Percentiles rank a stretch among this genome's conserved stretches.
Evolutionary conservation across 331 rosid species (phyloP).

Genomic region (Pyrus hybrid): DNA sequence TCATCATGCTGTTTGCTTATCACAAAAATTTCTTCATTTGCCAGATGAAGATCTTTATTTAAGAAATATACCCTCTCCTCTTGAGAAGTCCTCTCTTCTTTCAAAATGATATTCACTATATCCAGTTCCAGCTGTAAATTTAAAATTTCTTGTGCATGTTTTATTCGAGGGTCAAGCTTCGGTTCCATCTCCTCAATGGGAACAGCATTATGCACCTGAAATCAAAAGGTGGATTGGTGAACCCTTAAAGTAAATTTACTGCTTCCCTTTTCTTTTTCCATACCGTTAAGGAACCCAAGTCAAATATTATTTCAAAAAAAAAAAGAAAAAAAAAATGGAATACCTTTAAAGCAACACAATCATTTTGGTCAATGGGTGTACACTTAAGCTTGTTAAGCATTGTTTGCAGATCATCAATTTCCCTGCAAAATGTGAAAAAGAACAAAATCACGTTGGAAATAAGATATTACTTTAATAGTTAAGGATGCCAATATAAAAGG

Average conservation of each 20-base stretch:
- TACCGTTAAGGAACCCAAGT: background rate
- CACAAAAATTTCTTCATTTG: constrained; percentile 31
- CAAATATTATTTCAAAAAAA: constrained; percentile 2
- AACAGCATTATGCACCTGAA: constrained; percentile 24
- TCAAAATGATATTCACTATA: constrained; percentile 65
- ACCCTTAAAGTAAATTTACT: constrained; percentile 21
- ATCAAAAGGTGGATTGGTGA: constrained; percentile 12
- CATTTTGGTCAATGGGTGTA: constrained; percentile 14
- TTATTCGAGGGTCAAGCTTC: constrained; percentile 26
- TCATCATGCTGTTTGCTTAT: constrained; percentile 43
- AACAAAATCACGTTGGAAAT: background rate
- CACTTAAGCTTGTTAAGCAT: constrained; percentile 25
- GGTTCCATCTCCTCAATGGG: constrained; percentile 17
- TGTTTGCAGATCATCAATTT: constrained; percentile 45
- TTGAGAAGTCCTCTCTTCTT: constrained; percentile 54
- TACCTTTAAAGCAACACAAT: constrained; percentile 41
- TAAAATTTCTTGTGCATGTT: constrained; percentile 65
- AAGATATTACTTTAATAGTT: constrained; percentile 9
- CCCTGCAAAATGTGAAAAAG: constrained; percentile 40
- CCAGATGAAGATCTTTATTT: constrained; percentile 42
- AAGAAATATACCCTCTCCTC: constrained; percentile 49
- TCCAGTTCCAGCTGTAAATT: constrained; percentile 76
- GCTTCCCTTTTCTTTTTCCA: background rate
- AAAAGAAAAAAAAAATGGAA: background rate
- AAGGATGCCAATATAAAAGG: background rate